These are phyloP conservation scores for Uronychia binucleata DNA, from an alignment of 73 alveolate genomes.

Conservation along the genomic window DNA sequence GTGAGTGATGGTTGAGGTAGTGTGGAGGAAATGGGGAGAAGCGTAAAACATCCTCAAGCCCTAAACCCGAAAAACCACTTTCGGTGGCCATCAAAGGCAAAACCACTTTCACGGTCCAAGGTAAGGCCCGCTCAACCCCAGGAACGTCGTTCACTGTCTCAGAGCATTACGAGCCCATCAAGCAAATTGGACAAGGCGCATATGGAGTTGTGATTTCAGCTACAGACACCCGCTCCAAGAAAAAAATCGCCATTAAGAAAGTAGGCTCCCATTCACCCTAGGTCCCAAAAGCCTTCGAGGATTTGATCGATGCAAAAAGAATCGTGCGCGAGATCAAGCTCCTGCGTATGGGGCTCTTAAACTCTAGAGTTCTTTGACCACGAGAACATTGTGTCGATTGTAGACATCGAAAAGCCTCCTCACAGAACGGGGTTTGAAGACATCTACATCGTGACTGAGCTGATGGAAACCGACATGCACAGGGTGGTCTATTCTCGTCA, in stretches of 20 bases:
- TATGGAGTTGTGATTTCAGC: conserved; percentile 81
- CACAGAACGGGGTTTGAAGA: conserved; percentile 69
- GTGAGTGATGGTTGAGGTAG: too few species aligned
- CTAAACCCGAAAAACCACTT: not conserved
- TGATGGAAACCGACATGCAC: conserved; percentile 88
- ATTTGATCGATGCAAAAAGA: conserved; percentile 86
- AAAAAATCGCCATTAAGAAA: conserved; percentile 71
- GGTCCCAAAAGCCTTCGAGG: conserved; percentile 86
- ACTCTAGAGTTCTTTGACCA: conserved; percentile 74
- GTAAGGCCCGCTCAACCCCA: not conserved
- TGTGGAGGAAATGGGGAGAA: not conserved
- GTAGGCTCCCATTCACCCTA: not conserved
- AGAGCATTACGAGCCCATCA: conserved; percentile 57
- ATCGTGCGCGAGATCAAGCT: conserved; percentile 85
- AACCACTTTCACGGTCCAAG: conserved; percentile 4
- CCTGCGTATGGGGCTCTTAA: conserved; percentile 20
- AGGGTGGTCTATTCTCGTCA: conserved; percentile 74
- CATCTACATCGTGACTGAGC: conserved; percentile 76
- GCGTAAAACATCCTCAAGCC: not conserved
- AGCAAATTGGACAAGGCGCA: conserved; percentile 77
- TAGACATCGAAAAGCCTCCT: conserved; percentile 83
- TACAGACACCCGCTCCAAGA: conserved; percentile 46
- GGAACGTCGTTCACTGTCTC: conserved; percentile 67
- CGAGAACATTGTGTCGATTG: conserved; percentile 83
- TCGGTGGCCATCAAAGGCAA: not conserved